Evolutionary conservation across 345 rosid genomes (phyloP), one percentile per base, ranked within the genome.

Genomic region (Excoecaria cochinchinensis): DNA sequence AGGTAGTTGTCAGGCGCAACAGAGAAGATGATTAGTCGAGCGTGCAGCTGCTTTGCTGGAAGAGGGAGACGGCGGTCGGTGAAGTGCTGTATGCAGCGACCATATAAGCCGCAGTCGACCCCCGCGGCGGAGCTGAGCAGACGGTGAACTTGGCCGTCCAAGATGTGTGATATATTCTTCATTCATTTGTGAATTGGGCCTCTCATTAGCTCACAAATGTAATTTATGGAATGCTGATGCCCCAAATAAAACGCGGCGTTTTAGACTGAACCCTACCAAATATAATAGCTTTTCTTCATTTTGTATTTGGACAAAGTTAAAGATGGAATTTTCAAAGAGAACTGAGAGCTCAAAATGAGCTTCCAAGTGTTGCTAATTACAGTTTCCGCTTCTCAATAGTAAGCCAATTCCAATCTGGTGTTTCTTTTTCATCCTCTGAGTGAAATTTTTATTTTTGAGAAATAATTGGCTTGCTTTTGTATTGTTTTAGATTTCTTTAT

Each of bases 41-140:
- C 89, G 69, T 94, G 97, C 74, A 94, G 92, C 80, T 94, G 97
- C 79, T 85, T 86, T 47, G 81, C 90, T 74, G 90, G 97, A 63
- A 79, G 85, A 84, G 86, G 87, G 76, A 89, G 91, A 40, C 64
- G 78, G 46, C 70, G 71, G 57, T 89, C 84, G 69, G 89, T 77
- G 69, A 86, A 91, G 69, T 84, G 80, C 70, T 90, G 90, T 77
- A 94, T 80, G 74, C 89, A 89, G 62, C 86, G 89, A 21, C 92
- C 94, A 48, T 73, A 94, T 17, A 85, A 84, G 67, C 83, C 89
- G 81, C 77, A 87, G 82, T 92, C 91, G 69, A 89, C 40, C 22
- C 79, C 72, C 78, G 70, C 44, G 75, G 53, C 50, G 69, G 67
- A 51, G 46, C 40, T 31, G 51, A 24, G 56, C 2, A 52, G 64